These are phyloP conservation scores for Rostrohypoxylon terebratum DNA, from an alignment of 495 filamentous ascomycete genomes.

Conservation along the genomic window DNA sequence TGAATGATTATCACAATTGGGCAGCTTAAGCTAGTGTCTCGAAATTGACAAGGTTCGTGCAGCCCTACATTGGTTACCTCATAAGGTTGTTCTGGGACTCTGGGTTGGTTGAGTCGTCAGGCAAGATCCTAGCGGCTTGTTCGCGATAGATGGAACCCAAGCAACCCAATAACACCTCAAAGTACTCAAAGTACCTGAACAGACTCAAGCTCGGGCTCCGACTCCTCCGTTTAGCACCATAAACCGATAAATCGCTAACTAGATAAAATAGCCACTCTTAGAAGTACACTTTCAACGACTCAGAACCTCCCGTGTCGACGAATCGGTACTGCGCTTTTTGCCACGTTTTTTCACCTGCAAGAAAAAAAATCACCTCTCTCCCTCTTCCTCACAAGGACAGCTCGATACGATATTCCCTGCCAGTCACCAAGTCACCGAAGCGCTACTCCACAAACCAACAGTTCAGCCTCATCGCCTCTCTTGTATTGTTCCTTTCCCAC, in stretches of 20 bases:
- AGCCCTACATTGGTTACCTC: slow-evolving; percentile 35
- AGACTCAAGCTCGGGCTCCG: slow-evolving; percentile 32
- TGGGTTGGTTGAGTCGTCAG: slow-evolving; percentile 5
- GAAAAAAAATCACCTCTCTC: slow-evolving; percentile 3
- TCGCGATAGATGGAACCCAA: slow-evolving; percentile 23
- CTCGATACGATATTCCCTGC: slow-evolving; percentile 14
- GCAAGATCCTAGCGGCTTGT: slow-evolving; percentile 17
- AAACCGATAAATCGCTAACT: slow-evolving; percentile 36
- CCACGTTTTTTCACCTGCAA: slow-evolving; percentile 32
- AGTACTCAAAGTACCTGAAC: slow-evolving; percentile 26
- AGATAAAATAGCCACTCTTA: slow-evolving; percentile 15
- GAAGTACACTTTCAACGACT: slow-evolving; percentile 37
- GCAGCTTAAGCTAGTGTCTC: slow-evolving; percentile 43
- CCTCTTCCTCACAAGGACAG: slow-evolving; percentile 19
- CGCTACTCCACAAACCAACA: slow-evolving; percentile 9
- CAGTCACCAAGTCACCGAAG: not conserved
- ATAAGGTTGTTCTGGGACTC: slow-evolving; percentile 15
- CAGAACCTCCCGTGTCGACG: slow-evolving; percentile 36
- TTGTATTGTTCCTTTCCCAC: slow-evolving; percentile 18
- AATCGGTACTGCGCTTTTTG: slow-evolving; percentile 39
- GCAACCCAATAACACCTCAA: slow-evolving; percentile 2
- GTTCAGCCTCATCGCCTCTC: slow-evolving; percentile 18
- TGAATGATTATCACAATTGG: slow-evolving; percentile 45
- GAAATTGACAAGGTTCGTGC: slow-evolving; percentile 46
- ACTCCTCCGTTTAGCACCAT: slow-evolving; percentile 32